Percentiles rank a stretch among this genome's conserved stretches.
These are phyloP conservation scores for Scytalidium lignicola DNA, from an alignment of 2,329 filamentous ascomycete species.

Conservation along the genomic window DNA sequence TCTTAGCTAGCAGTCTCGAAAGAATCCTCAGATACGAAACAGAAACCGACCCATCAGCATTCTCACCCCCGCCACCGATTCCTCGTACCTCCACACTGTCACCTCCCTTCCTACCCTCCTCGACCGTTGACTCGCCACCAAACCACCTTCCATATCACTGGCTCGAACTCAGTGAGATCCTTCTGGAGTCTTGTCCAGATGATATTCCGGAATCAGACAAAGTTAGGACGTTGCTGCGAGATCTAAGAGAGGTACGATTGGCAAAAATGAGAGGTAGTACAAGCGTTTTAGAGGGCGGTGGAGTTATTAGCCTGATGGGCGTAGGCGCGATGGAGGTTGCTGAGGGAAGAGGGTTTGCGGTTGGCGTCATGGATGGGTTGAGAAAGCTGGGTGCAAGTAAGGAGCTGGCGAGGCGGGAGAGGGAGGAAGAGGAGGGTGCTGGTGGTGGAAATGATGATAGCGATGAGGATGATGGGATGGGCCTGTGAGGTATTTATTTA, in stretches of 20 bases:
- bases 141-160: constrained; percentile 87
- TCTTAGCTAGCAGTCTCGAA: constrained; percentile 69
- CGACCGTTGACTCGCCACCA: constrained; percentile 62
- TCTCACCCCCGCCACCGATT: constrained; percentile 71
- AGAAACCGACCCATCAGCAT: constrained; percentile 61
- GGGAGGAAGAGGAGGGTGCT: constrained; percentile 60
- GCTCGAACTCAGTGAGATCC: constrained; percentile 83
- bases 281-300: constrained; percentile 61
- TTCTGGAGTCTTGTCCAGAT: constrained; percentile 79
- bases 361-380: constrained; percentile 81
- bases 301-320: constrained; percentile 64
- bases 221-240: constrained; percentile 69
- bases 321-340: constrained; percentile 92
- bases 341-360: constrained; percentile 78
- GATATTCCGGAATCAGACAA: constrained; percentile 72
- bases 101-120: constrained; percentile 74
- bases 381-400: constrained; percentile 76
- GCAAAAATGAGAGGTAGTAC: constrained; percentile 81
- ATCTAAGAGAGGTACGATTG: constrained; percentile 81
- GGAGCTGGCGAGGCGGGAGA: constrained; percentile 71
- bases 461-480: constrained; percentile 50
- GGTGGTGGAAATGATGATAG: constrained; percentile 50
- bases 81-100: constrained; percentile 40
- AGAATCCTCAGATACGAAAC: constrained; percentile 80
- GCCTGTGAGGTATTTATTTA: constrained; percentile 9